Evolutionary conservation across 257 asterid genomes (phyloP).

Genomic region (Solanum peruvianum): DNA sequence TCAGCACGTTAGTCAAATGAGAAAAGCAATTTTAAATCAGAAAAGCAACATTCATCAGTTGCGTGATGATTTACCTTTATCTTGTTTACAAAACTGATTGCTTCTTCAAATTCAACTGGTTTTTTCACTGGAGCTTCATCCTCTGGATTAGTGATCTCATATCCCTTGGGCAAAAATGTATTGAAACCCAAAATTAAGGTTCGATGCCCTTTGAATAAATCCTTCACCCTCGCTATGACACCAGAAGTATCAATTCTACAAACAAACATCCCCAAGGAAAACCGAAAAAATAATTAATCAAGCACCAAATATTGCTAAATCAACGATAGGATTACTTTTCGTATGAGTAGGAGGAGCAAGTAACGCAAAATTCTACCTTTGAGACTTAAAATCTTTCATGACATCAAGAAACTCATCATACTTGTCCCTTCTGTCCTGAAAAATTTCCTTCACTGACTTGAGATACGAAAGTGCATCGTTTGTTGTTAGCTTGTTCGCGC

Average conservation of each 20-base stretch:
- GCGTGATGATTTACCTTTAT: slow-evolving; percentile 54
- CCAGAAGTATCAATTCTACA: slow-evolving; percentile 58
- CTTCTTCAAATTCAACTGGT: slow-evolving; percentile 69
- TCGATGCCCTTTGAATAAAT: slow-evolving; percentile 67
- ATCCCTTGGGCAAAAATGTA: slow-evolving; percentile 83
- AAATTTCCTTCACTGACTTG: slow-evolving; percentile 58
- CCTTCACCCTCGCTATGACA: slow-evolving; percentile 69
- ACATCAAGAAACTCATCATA: slow-evolving; percentile 84
- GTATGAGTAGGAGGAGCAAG: not conserved
- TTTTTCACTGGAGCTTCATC: slow-evolving; percentile 56
- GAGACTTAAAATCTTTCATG: slow-evolving; percentile 91
- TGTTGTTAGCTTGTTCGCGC: slow-evolving; percentile 52
- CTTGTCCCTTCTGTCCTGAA: slow-evolving; percentile 62
- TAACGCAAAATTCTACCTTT: slow-evolving; percentile 31
- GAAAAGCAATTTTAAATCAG: not conserved
- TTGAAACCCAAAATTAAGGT: slow-evolving; percentile 89
- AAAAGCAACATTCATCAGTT: not conserved
- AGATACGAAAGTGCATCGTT: slow-evolving; percentile 78
- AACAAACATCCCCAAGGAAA: slow-evolving; percentile 11
- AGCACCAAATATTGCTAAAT: not conserved
- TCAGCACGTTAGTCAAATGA: slow-evolving; percentile 15
- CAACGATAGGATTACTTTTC: not conserved
- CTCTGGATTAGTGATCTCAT: slow-evolving; percentile 61
- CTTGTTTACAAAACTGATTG: slow-evolving; percentile 70
- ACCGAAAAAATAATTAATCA: not conserved